Percentiles rank a stretch among this genome's conserved stretches.
phyloP scores from a whole-genome alignment of 2,329 filamentous ascomycete species.

The Pseudogymnoascus sp. region DNA sequence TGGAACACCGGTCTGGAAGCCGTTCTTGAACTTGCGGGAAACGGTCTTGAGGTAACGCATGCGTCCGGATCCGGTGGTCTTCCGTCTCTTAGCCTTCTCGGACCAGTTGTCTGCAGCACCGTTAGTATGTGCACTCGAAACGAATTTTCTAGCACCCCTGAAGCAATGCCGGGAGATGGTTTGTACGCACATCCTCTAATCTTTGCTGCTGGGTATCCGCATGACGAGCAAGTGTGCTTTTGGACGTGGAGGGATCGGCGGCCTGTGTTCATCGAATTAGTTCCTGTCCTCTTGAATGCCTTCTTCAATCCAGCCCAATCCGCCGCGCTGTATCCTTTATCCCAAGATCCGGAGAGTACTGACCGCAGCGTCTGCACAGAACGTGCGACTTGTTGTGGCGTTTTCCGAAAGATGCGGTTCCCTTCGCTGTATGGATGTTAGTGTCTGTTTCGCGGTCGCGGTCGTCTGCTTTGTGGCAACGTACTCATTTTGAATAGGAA shows the following conservation, averaged over 20 bases:
- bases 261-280: slow-evolving; percentile 44
- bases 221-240: slow-evolving; percentile 94
- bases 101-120: slow-evolving; percentile 85
- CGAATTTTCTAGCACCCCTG: slow-evolving; percentile 31
- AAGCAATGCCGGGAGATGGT: slow-evolving; percentile 14
- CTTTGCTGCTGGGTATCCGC: slow-evolving; percentile 97
- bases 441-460: slow-evolving; percentile 14
- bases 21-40: slow-evolving; percentile 92
- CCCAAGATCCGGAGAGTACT: slow-evolving; percentile 18
- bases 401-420: slow-evolving; percentile 28
- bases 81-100: slow-evolving; percentile 99
- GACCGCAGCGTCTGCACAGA: slow-evolving; percentile 31
- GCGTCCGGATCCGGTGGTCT: slow-evolving; percentile 95
- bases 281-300: slow-evolving; percentile 1
- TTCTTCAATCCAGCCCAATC: slow-evolving; percentile 8
- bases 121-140: slow-evolving; percentile 12
- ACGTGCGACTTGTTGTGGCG: slow-evolving; percentile 32
- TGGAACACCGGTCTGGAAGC: slow-evolving; percentile 85
- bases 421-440: slow-evolving; percentile 27
- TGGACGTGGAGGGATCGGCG: slow-evolving; percentile 98
- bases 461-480: slow-evolving; percentile 13
- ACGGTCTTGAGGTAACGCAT: slow-evolving; percentile 92
- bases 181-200: slow-evolving; percentile 88
- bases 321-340: background rate
- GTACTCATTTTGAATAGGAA: slow-evolving; percentile 30